A percentile compares a stretch with the other conserved stretches of the same genome.
Evolutionary conservation across 2,329 filamentous ascomycete species (phyloP).

Genomic region (Xylogone sp.): DNA sequence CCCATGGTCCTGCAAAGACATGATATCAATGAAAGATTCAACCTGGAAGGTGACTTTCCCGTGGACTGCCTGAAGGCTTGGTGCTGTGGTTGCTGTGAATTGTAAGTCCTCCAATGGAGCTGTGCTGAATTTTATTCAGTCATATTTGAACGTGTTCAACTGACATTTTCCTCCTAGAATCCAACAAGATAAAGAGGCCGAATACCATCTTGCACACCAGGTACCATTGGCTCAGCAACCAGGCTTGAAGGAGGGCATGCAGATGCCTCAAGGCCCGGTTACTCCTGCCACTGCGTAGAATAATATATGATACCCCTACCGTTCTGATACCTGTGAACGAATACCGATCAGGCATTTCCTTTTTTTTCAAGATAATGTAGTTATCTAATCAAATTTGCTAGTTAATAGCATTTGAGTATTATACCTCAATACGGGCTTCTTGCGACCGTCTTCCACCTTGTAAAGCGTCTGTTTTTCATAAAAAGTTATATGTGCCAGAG

Average conservation of each 20-base stretch:
- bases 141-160: no score
- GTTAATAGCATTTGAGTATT: no score
- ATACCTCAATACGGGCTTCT: no score
- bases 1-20: slow-evolving; percentile 19
- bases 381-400: no score
- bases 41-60: slow-evolving; percentile 20
- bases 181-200: slow-evolving; percentile 16
- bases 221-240: neutral
- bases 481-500: no score
- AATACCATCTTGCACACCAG: slow-evolving; percentile 8
- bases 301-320: neutral
- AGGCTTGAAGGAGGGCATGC: slow-evolving; percentile 1
- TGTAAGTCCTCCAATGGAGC: slow-evolving; percentile 8
- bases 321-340: neutral
- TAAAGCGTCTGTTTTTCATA: no score
- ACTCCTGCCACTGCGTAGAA: neutral
- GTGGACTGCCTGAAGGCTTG: slow-evolving; percentile 18
- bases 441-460: no score
- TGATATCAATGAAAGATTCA: slow-evolving; percentile 22
- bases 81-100: slow-evolving; percentile 24
- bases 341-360: neutral
- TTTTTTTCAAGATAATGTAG: neutral
- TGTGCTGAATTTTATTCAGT: no score
- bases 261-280: neutral
- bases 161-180: slow-evolving; percentile 6